phyloP scores from a whole-genome alignment of 2,329 filamentous ascomycete species.

The Stagonosporopsis vannaccii region DNA sequence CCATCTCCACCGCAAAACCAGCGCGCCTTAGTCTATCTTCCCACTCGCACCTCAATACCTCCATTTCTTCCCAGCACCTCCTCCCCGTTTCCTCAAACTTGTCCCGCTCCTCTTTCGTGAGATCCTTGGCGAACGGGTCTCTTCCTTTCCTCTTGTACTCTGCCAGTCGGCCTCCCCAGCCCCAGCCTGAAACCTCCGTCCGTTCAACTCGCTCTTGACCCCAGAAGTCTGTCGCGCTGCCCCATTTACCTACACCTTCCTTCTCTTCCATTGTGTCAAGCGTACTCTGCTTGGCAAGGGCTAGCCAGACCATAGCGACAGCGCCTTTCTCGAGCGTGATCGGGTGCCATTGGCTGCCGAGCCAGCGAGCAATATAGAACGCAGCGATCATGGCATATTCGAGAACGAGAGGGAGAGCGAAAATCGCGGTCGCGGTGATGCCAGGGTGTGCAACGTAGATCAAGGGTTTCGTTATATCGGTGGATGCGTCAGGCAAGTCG shows the following conservation, averaged over 20 bases:
- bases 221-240: conserved; percentile 69
- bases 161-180: conserved; percentile 63
- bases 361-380: conserved; percentile 75
- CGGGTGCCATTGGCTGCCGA: conserved; percentile 90
- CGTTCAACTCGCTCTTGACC: conserved; percentile 70
- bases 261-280: conserved; percentile 63
- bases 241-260: conserved; percentile 79
- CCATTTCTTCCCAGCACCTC: conserved; percentile 73
- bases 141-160: conserved; percentile 63
- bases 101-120: conserved; percentile 66
- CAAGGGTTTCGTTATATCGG: conserved; percentile 56
- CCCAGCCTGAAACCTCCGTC: conserved; percentile 90
- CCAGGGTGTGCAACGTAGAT: conserved; percentile 88
- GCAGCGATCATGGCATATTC: conserved; percentile 71
- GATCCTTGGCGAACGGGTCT: conserved; percentile 63
- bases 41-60: conserved; percentile 73
- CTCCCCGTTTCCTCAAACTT: conserved; percentile 70
- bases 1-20: conserved; percentile 49
- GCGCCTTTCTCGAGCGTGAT: conserved; percentile 80
- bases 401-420: conserved; percentile 75
- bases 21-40: conserved; percentile 50
- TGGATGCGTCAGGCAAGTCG: conserved; percentile 13
- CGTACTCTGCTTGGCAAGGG: conserved; percentile 69
- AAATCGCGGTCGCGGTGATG: conserved; percentile 80
- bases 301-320: conserved; percentile 77